These are phyloP conservation scores for Phylloporus sp. DNA, from an alignment of 768 basidiomycete genomes.

Conservation along the genomic window DNA sequence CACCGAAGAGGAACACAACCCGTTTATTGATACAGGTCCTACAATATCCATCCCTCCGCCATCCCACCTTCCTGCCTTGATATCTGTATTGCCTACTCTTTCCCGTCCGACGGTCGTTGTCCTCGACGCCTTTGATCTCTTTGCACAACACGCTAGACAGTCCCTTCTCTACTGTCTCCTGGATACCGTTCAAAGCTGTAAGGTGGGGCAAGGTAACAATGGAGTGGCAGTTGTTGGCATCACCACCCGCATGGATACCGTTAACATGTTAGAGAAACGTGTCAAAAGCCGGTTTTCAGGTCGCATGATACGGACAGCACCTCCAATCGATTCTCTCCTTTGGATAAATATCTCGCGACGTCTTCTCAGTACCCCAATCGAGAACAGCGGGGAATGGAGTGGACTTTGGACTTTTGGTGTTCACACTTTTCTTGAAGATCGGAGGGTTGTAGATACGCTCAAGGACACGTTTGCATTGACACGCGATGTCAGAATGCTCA, in stretches of 20 bases:
- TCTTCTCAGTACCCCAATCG: slow-evolving; percentile 36
- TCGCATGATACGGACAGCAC: slow-evolving; percentile 74
- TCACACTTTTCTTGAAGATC: slow-evolving; percentile 52
- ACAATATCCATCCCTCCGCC: slow-evolving; percentile 52
- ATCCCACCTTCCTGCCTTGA: slow-evolving; percentile 68
- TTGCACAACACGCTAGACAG: slow-evolving; percentile 88
- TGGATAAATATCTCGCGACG: slow-evolving; percentile 51
- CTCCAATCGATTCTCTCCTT: slow-evolving; percentile 45
- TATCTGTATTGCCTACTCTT: slow-evolving; percentile 75
- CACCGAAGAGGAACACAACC: slow-evolving; percentile 44
- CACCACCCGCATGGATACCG: slow-evolving; percentile 82
- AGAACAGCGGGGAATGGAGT: slow-evolving; percentile 49
- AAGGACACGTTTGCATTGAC: slow-evolving; percentile 60
- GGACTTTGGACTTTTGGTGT: slow-evolving; percentile 55
- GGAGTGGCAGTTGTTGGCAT: slow-evolving; percentile 86
- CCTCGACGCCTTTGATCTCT: slow-evolving; percentile 91
- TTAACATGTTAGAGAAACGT: slow-evolving; percentile 89
- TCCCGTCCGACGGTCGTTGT: slow-evolving; percentile 77
- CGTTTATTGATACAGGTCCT: slow-evolving; percentile 41
- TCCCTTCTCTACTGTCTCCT: slow-evolving; percentile 91
- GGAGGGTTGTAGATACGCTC: slow-evolving; percentile 41
- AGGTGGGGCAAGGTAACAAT: slow-evolving; percentile 51
- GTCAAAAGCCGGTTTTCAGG: slow-evolving; percentile 98
- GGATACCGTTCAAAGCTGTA: slow-evolving; percentile 88
- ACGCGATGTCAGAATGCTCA: slow-evolving; percentile 56